A percentile compares a stretch with the other conserved stretches of the same genome.
Evolutionary conservation across 108 stramenopile genomes (phyloP).

Genomic region (Aurantiochytrium sp.): DNA sequence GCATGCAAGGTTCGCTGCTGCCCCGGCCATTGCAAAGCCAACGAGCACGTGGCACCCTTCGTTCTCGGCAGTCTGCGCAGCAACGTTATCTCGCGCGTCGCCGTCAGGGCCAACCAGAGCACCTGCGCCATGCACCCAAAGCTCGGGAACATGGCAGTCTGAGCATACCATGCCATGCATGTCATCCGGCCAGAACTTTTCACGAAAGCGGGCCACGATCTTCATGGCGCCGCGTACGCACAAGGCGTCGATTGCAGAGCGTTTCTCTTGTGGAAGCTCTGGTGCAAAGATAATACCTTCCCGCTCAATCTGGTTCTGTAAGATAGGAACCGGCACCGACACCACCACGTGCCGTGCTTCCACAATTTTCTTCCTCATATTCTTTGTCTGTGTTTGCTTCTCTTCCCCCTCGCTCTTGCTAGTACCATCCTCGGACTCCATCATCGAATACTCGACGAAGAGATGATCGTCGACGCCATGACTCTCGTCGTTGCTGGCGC

Average conservation of each 20-base stretch:
- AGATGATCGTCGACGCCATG: neutral
- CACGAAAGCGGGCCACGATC: neutral
- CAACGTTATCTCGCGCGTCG: neutral
- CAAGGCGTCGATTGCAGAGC: neutral
- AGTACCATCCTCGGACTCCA: neutral
- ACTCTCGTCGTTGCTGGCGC: no score
- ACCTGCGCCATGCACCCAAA: neutral
- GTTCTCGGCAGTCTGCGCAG: neutral
- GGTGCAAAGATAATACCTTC: neutral
- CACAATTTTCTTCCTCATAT: neutral
- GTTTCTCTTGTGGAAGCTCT: neutral
- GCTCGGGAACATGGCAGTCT: neutral
- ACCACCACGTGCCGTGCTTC: neutral
- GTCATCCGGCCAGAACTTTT: slow-evolving; percentile 7
- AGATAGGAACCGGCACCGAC: neutral
- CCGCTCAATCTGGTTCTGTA: neutral
- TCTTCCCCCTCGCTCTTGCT: no score
- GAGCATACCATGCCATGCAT: neutral
- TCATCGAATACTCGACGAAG: neutral
- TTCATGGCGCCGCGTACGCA: neutral
- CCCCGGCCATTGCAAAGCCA: neutral
- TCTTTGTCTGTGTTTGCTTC: no score
- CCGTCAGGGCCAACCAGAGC: neutral
- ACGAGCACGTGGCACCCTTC: neutral
- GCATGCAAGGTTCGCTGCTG: neutral